These are phyloP conservation scores for Solanum acaule DNA, from an alignment of 257 asterid species.

Conservation along the genomic window DNA sequence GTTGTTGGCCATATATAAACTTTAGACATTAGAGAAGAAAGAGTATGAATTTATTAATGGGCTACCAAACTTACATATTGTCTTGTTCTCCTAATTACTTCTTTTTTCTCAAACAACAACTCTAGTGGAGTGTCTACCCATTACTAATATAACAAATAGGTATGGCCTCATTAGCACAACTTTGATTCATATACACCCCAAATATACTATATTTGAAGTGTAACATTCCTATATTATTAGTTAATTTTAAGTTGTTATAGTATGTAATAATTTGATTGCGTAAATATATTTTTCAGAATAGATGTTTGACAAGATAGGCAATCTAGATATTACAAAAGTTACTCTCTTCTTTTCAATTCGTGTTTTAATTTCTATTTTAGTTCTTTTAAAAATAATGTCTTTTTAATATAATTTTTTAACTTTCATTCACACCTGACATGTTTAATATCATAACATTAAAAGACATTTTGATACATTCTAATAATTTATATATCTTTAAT, in stretches of 20 bases:
- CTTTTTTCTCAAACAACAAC: neutral
- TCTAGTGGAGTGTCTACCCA: neutral
- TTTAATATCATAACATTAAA: too few relatives aligned
- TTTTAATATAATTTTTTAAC: too few relatives aligned
- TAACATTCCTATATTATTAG: neutral
- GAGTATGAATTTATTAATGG: neutral
- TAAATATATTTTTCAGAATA: accelerated
- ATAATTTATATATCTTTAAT: too few relatives aligned
- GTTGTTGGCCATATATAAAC: neutral
- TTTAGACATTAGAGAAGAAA: neutral
- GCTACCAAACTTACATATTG: neutral
- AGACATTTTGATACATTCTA: neutral
- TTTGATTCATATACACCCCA: neutral
- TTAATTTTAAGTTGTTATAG: neutral
- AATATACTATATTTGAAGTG: neutral
- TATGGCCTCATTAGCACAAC: neutral
- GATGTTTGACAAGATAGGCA: neutral
- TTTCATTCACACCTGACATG: neutral
- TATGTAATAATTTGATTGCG: too few relatives aligned
- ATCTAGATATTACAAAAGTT: neutral
- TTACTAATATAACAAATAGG: neutral
- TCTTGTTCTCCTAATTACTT: neutral
- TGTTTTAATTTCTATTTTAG: neutral
- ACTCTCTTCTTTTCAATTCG: neutral
- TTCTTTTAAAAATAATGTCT: too few relatives aligned